Evolutionary conservation across 768 basidiomycete species (phyloP), one percentile per base, ranked within the genome.

Genomic region (Candolleomyces efflorescens): DNA sequence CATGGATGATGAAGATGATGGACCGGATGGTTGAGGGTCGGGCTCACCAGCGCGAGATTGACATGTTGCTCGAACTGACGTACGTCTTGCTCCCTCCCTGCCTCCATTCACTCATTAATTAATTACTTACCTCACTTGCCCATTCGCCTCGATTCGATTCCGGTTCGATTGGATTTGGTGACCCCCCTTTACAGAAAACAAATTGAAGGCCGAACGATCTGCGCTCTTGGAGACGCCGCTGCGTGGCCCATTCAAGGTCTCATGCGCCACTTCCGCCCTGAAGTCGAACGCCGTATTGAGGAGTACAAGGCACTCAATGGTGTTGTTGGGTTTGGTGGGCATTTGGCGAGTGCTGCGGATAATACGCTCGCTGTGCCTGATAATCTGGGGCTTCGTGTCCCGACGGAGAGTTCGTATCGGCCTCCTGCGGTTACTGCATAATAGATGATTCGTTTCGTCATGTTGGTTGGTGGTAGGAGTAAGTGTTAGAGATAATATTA

Each of bases 1-100:
- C 94, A 0, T 98, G 96, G 96, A 93, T 99, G 91, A 92, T 90
- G 85, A 96, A 98, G 74, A 98, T 98, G 94, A 99, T 99, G 96
- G 83, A 93, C 70, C 87, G 96, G 48, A 85, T 99, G 79, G 92
- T 90, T 17, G 90, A 92, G 67, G 96, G 96, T 2, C 83, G 95
- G 11, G 92, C 88, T 0, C 92, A 95, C 67, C 80, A 82, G 62
- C 87, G 96, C 58, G 96, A 99, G 77, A 98, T 99, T 58, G 96
- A 98, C 72, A 98, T 98, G 96, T 80, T 99, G 12, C 83, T 95
- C 26, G 96, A 98, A 73, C 72, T 98, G 45, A 98, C 94, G 90
- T 92, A 65, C 48, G 83, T 77, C 20, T 18, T 46, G 39, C 59
- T 47, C 41, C 39, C 43, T 23, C 5, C 39, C 43, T 23, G 4